A percentile compares a stretch with the other conserved stretches of the same genome.
phyloP scores from a whole-genome alignment of 192 early-diverging fungal genomes.

The Chytriomyces sp. region DNA sequence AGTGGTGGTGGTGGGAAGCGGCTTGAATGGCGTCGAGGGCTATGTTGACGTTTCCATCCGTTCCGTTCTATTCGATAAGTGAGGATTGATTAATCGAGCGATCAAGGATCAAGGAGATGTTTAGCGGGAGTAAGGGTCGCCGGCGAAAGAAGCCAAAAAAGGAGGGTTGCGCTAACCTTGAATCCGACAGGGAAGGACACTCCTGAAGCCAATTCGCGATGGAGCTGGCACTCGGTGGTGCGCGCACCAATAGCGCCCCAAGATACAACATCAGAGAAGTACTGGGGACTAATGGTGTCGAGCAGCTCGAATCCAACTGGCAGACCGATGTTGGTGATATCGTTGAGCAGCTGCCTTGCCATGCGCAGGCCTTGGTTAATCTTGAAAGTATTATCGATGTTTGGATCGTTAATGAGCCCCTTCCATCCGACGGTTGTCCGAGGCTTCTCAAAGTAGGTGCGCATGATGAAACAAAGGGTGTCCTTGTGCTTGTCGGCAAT shows the following conservation, averaged over 20 bases:
- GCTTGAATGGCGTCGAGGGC: conserved; percentile 93
- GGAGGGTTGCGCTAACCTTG: conserved; percentile 53
- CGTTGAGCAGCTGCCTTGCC: conserved; percentile 76
- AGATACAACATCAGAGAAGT: conserved; percentile 86
- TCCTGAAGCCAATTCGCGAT: conserved; percentile 92
- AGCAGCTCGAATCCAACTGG: conserved; percentile 89
- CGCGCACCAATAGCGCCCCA: conserved; percentile 98
- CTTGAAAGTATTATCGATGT: conserved; percentile 72
- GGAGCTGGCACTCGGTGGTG: conserved; percentile 94
- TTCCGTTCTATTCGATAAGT: conserved; percentile 52
- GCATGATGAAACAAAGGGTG: conserved; percentile 90
- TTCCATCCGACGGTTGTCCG: conserved; percentile 98
- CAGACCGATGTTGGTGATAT: conserved; percentile 79
- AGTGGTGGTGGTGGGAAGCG: conserved; percentile 83
- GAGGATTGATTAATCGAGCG: not conserved
- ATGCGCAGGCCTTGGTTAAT: conserved; percentile 96
- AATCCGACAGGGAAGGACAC: conserved; percentile 97
- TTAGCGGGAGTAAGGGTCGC: no score
- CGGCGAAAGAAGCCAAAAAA: no score
- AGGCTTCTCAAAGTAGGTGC: conserved; percentile 98
- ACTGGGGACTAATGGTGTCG: conserved; percentile 95
- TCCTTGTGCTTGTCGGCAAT: conserved; percentile 67
- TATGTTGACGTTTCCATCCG: conserved; percentile 87
- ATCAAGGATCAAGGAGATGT: conserved; percentile 2
- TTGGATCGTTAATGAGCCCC: conserved; percentile 76